Evolutionary conservation across 148 eudicot genomes (phyloP).

Genomic region (Dianthus caryophyllus): DNA sequence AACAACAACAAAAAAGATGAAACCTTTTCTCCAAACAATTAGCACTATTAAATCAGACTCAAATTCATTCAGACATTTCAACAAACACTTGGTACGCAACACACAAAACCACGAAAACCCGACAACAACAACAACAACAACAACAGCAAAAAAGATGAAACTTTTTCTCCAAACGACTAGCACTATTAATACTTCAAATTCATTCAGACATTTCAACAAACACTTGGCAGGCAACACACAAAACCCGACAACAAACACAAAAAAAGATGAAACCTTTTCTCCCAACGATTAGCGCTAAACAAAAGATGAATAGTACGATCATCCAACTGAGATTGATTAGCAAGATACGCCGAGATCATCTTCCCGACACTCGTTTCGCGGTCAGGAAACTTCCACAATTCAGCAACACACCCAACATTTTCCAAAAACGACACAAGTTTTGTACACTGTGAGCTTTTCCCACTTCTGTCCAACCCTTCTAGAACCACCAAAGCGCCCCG

Average conservation of each 20-base stretch:
- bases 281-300: constrained; percentile 97
- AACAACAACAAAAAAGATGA: not conserved
- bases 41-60: too few relatives aligned
- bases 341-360: constrained; percentile 89
- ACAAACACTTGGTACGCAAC: constrained; percentile 20
- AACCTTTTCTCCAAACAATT: constrained; percentile 99
- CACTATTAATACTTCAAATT: too few relatives aligned
- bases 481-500: constrained; percentile 90
- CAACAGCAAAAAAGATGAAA: too few relatives aligned
- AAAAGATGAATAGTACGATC: constrained; percentile 80
- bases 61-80: constrained; percentile 20
- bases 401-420: constrained; percentile 55
- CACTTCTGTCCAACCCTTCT: constrained; percentile 95
- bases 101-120: not conserved
- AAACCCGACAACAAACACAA: not conserved
- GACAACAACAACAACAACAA: too few relatives aligned
- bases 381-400: constrained; percentile 88
- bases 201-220: constrained; percentile 23
- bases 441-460: constrained; percentile 77
- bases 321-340: constrained; percentile 77
- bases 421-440: constrained; percentile 51
- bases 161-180: too few relatives aligned
- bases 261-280: constrained; percentile 55
- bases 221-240: constrained; percentile 13
- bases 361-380: constrained; percentile 70